Evolutionary conservation across 176 grass and related monocot genomes (phyloP).

Genomic region (Elaeis guineensis): DNA sequence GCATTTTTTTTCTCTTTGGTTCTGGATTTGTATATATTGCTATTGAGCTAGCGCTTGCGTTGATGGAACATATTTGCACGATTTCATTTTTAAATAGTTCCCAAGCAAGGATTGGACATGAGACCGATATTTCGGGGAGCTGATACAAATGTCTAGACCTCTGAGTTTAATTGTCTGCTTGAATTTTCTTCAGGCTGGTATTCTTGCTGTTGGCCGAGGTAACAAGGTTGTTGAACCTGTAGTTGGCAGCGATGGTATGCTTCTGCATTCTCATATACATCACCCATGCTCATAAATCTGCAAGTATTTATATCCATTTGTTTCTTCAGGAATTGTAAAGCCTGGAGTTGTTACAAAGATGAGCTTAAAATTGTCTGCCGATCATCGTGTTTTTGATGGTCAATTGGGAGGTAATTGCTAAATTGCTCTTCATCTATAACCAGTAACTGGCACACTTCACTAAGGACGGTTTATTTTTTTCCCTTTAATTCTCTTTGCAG

Average conservation of each 20-base stretch:
- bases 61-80: too few relatives aligned
- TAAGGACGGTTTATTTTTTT: conserved; percentile 1
- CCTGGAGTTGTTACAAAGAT: conserved; percentile 69
- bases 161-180: too few relatives aligned
- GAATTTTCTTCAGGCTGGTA: conserved; percentile 44
- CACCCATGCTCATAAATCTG: conserved; percentile 9
- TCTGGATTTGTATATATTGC: too few relatives aligned
- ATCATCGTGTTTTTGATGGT: conserved; percentile 86
- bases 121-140: not conserved
- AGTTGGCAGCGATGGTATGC: conserved; percentile 64
- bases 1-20: too few relatives aligned
- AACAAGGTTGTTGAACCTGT: conserved; percentile 83
- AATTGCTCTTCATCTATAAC: conserved; percentile 4
- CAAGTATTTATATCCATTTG: not conserved
- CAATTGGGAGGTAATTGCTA: conserved; percentile 59
- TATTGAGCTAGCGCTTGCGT: too few relatives aligned
- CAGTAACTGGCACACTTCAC: not conserved
- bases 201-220: conserved; percentile 85
- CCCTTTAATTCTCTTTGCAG: conserved; percentile 30
- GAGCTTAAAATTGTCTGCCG: conserved; percentile 81
- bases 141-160: conserved; percentile 4
- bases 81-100: too few relatives aligned
- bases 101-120: not conserved
- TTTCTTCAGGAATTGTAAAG: conserved; percentile 62
- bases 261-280: conserved; percentile 13